Conservation (phyloP, 2,329 filamentous ascomycete genomes). For the Ascochyta pisi region DNA sequence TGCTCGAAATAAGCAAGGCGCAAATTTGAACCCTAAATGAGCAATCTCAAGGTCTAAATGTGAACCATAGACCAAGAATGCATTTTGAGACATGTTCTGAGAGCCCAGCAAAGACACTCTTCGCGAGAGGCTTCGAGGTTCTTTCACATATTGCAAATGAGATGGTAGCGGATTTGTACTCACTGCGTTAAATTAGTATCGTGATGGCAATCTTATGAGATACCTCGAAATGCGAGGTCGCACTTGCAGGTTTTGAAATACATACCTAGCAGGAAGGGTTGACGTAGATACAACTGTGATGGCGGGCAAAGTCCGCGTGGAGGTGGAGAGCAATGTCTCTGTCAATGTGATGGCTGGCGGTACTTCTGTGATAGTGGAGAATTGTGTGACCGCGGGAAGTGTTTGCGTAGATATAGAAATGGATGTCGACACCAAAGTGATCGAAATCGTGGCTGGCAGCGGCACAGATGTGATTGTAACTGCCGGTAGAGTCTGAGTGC, state of each 20-base stretch:
- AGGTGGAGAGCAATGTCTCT: not conserved
- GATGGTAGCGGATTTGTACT: not conserved
- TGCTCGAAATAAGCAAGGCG: no score
- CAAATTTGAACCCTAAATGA: no score
- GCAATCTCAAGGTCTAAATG: no score
- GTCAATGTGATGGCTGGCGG: not conserved
- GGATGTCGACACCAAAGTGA: not conserved
- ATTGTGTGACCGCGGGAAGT: not conserved
- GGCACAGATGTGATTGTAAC: not conserved
- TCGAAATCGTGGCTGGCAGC: not conserved
- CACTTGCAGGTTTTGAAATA: not conserved
- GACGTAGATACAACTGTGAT: not conserved
- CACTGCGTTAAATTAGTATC: not conserved
- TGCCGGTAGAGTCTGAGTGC: not conserved
- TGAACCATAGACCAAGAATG: no score
- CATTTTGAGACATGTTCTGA: no score
- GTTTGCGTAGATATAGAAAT: slow-evolving; percentile 1
- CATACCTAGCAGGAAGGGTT: slow-evolving; percentile 2
- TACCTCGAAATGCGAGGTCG: not conserved
- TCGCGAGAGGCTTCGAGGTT: no score
- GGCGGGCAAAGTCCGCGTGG: not conserved
- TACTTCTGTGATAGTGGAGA: not conserved
- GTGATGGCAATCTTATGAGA: no score
- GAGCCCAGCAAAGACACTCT: no score
- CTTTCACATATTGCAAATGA: no score